phyloP scores from a whole-genome alignment of 257 asterid species.

The Rauvolfia tetraphylla region DNA sequence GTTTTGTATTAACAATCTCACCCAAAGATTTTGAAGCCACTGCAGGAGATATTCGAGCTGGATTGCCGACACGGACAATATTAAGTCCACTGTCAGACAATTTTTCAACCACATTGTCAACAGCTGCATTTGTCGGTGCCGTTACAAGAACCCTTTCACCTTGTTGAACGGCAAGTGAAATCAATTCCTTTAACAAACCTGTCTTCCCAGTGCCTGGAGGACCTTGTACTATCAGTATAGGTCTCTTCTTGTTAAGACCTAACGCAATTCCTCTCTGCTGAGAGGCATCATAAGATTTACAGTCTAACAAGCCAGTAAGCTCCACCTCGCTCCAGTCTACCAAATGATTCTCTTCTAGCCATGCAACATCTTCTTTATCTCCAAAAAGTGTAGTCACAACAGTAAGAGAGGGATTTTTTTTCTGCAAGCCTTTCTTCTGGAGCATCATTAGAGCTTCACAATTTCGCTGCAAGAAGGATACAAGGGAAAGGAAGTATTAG shows the following conservation, averaged over 20 bases:
- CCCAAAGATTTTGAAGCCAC: slow-evolving; percentile 86
- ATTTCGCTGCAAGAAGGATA: slow-evolving; percentile 68
- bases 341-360: slow-evolving; percentile 56
- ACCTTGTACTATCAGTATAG: slow-evolving; percentile 76
- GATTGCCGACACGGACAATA: slow-evolving; percentile 89
- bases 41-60: slow-evolving; percentile 76
- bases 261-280: slow-evolving; percentile 82
- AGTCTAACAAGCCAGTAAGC: slow-evolving; percentile 41
- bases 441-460: slow-evolving; percentile 99
- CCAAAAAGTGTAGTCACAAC: slow-evolving; percentile 83
- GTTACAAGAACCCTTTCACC: slow-evolving; percentile 97
- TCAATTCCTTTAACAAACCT: slow-evolving; percentile 73
- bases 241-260: slow-evolving; percentile 85
- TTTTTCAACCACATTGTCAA: slow-evolving; percentile 95
- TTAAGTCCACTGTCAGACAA: slow-evolving; percentile 58
- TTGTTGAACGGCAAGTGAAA: slow-evolving; percentile 63
- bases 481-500: slow-evolving; percentile 13
- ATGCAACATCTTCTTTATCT: slow-evolving; percentile 63
- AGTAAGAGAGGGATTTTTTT: slow-evolving; percentile 71
- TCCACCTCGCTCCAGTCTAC: slow-evolving; percentile 71
- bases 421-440: slow-evolving; percentile 86
- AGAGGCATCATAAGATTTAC: slow-evolving; percentile 49
- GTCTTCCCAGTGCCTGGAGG: slow-evolving; percentile 99
- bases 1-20: slow-evolving; percentile 71
- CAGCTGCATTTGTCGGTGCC: slow-evolving; percentile 98